These are phyloP conservation scores for Lactifluus rugatus DNA, from an alignment of 768 basidiomycete genomes.

Conservation along the genomic window DNA sequence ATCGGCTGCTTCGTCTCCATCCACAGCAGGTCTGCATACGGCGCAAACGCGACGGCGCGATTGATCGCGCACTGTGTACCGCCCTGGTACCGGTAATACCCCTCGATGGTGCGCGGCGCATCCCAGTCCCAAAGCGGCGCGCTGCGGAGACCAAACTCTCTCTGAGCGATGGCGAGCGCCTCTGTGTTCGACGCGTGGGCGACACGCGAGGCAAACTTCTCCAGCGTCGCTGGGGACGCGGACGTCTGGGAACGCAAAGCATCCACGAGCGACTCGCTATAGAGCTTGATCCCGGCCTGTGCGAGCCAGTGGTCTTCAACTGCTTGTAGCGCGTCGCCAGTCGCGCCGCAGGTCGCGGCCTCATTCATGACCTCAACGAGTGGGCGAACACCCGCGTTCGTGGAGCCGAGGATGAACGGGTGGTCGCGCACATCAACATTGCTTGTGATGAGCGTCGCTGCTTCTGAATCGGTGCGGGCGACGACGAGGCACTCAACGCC, in stretches of 20 bases:
- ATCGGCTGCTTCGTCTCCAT: constrained; percentile 98
- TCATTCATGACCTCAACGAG: constrained; percentile 74
- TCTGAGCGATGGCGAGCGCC: constrained; percentile 67
- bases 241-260: constrained; percentile 53
- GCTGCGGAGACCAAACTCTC: constrained; percentile 60
- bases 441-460: constrained; percentile 91
- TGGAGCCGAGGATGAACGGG: constrained; percentile 88
- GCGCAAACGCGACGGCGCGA: constrained; percentile 87
- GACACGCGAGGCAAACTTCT: constrained; percentile 54
- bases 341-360: constrained; percentile 74
- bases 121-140: constrained; percentile 95
- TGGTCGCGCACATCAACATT: constrained; percentile 99
- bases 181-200: constrained; percentile 58
- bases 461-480: constrained; percentile 94
- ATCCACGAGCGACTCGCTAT: constrained; percentile 58
- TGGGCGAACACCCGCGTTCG: constrained; percentile 60
- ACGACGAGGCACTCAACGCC: constrained; percentile 91
- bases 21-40: constrained; percentile 87
- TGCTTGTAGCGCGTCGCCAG: constrained; percentile 70
- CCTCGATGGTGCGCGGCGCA: constrained; percentile 86
- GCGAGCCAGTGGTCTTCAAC: constrained; percentile 84
- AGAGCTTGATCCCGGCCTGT: constrained; percentile 71
- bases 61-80: constrained; percentile 92
- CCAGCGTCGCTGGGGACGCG: constrained; percentile 36
- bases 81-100: constrained; percentile 95